Evolutionary conservation across 371 early-diverging fungal species (phyloP), one percentile per base, ranked within the genome.

Genomic region (Rhizopus microsporus): DNA sequence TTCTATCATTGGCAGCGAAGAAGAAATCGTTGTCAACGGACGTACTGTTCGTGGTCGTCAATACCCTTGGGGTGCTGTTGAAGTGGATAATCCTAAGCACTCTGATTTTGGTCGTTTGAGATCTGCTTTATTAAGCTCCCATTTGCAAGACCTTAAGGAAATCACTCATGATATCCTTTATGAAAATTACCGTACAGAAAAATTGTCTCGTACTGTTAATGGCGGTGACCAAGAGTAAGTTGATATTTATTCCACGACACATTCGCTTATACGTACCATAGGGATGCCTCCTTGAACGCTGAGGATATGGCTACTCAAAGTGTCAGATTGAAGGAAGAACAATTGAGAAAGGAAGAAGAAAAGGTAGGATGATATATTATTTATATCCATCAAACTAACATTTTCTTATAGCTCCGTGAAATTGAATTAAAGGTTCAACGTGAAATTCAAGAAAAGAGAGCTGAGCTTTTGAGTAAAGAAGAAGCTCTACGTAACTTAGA

Each of bases 51-150:
- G 99, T 47, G 99, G 96, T 51, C 87, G 99, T 51, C 94, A 90
- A 68, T 99, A 99, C 71, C 97, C 97, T 5, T 99, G 99, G 99
- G 99, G 99, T 62, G 85, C 95, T 49, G 96, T 99, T 29, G 97
- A 98, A 73, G 90, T 93, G 47, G 91, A 88, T 51, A 90, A 92
- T 55, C 85, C 86, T 31, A 85, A 93, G 65, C 94, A 97, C 75
- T 97, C 95, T 70, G 99, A 99, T 68, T 99, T 99, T 76, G 93
- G 90, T 17, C 90, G 93, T 59, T 86, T 99, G 52, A 88, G 97
- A 60, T 95, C 91, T 67, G 93, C 94, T 51, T 77, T 97, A 40
- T 81, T 96, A 35, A 89, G 90, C 74, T 93, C 96, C 50, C 97
- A 97, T 73, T 74, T 98, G 66, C 91, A 94, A 56, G 97, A 97